Percentiles rank a stretch among this genome's conserved stretches.
phyloP scores from a whole-genome alignment of 345 rosid genomes.

The Geranium brycei region DNA sequence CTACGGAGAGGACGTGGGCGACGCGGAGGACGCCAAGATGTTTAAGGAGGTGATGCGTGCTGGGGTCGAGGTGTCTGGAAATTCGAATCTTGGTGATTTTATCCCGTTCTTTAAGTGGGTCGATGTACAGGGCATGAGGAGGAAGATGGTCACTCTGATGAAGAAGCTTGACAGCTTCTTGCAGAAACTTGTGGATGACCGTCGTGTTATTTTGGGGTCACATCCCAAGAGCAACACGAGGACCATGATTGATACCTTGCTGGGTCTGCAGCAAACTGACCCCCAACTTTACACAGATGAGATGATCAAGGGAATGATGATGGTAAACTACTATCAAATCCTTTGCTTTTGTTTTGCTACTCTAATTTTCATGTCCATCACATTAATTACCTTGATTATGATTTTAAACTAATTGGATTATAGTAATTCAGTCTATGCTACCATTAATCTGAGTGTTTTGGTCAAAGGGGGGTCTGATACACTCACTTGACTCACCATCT shows the following conservation, averaged over 20 bases:
- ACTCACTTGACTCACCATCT: too few relatives aligned
- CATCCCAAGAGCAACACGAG: slow-evolving; percentile 1
- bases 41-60: slow-evolving; percentile 31
- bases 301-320: slow-evolving; percentile 33
- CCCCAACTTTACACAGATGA: slow-evolving; percentile 34
- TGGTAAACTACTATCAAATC: slow-evolving; percentile 1
- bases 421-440: too few relatives aligned
- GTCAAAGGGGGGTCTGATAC: too few relatives aligned
- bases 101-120: slow-evolving; percentile 31
- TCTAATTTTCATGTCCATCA: too few relatives aligned
- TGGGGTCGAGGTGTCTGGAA: slow-evolving; percentile 9
- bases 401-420: too few relatives aligned
- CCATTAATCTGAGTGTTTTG: too few relatives aligned
- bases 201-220: slow-evolving; percentile 9
- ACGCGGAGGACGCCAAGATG: slow-evolving; percentile 20
- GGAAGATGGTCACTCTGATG: slow-evolving; percentile 11
- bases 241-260: slow-evolving; percentile 35
- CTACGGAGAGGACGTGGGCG: slow-evolving; percentile 24
- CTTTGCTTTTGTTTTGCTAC: too few relatives aligned
- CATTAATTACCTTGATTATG: too few relatives aligned
- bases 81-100: slow-evolving; percentile 29
- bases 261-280: slow-evolving; percentile 26
- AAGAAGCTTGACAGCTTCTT: slow-evolving; percentile 23
- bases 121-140: slow-evolving; percentile 15
- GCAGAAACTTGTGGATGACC: slow-evolving; percentile 39